Evolutionary conservation across 2,329 filamentous ascomycete species (phyloP), one percentile per base, ranked within the genome.

Genomic region (Xylaria arbuscula): DNA sequence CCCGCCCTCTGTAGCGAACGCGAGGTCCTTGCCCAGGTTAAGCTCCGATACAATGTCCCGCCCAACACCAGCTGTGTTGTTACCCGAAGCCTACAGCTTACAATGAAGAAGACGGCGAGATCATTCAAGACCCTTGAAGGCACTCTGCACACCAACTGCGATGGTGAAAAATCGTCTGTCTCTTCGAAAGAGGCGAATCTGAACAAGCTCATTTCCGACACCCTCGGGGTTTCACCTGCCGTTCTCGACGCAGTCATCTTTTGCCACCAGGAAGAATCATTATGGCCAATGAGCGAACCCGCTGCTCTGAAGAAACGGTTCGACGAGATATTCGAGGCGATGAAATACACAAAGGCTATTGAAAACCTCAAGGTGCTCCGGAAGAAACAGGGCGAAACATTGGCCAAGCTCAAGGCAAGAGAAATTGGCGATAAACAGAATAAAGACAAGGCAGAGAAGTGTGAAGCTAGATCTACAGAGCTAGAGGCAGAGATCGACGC

Each of bases 271-370:
- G 96, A 99, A 78, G 96, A 99, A 73, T 98, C 95, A 32, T 82
- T 98, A 34, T 99, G 96, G 96, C 96, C 96, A 0, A 90, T 99
- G 86, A 97, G 93, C 77, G 93, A 97, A 76, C 93, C 96, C 0
- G 84, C 88, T 0, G 89, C 88, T 0, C 84, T 99, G 59, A 99
- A 99, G 81, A 97, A 97, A 80, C 92, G 90, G 61, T 99, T 99
- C 69, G 96, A 99, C 77, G 93, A 97, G 78, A 99, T 99, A 11
- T 99, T 99, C 73, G 96, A 98, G 81, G 96, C 96, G 1, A 85
- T 93, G 81, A 98, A 97, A 78, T 99, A 98, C 80, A 97, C 94
- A 40, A 98, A 97, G 77, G 96, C 94, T 19, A 97, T 99, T 68
- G 94, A 98, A 54, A 97, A 97, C 78, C 92, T 99, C 78, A 98